Base-by-base conservation (phyloP, 495 filamentous ascomycete species). In the Collariella sp. region DNA sequence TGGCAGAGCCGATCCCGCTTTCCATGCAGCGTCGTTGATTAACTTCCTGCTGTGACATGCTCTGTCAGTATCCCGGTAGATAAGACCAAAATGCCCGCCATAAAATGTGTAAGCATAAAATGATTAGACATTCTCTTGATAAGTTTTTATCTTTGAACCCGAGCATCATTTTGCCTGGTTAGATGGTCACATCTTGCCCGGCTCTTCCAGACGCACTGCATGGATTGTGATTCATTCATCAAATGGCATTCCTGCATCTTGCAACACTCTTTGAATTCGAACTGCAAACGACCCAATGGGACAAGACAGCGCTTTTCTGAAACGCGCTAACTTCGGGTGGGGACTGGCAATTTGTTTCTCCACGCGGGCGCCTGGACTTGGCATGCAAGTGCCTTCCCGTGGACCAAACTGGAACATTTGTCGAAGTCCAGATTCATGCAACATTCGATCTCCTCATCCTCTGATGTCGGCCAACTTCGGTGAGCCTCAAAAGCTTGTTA, bases 321-420 rank as follows among this genome's bases (percentile, higher is more conserved):
- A 56, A 56, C 54, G 40, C 54, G 41, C 54, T 45, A 56, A 9
- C 4, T 15, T n/a, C 29, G 29, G 29, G 10, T 24, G 3, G 33
- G 34, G 24, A 29, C 23, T 23, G 36, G 18, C 33, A 46, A 46
- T 20, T 41, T 39, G 36, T 48, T 45, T n/a, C 52, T 24, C 45
- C 29, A 46, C 52, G 16, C 34, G 5, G 5, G 43, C 1, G 20
- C 9, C 23, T 22, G 33, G 15, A 5, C 53, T 49, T 43, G 45
- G 53, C 53, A 24, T 46, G 34, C 23, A 44, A 7, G 44, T 34
- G n/a, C 36, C 20, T 18, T 9, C 7, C 33, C 20, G 18, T 50
- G 46, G 22, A 50, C 15, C 13, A 20, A 50, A 50, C 34, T 40
- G 24, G 31, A 40, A 36, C 18, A 42, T 22, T 10, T 18, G 26